phyloP scores from a whole-genome alignment of 805 yeast genomes.

The Danielia oregonensis region DNA sequence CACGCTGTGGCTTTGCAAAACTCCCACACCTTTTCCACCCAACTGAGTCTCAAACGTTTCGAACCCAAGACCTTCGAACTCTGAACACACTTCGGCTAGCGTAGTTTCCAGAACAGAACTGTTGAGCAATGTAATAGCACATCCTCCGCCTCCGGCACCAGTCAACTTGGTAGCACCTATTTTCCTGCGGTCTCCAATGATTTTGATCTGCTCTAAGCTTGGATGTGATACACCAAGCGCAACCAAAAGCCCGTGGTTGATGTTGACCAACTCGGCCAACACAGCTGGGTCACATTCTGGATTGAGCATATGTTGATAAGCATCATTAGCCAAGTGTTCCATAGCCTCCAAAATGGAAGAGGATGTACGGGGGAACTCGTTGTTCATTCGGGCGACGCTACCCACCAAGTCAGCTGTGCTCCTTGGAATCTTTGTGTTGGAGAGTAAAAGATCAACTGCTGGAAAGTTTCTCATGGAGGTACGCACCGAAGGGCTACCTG shows the following conservation, averaged over 20 bases:
- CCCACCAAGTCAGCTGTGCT: constrained; percentile 82
- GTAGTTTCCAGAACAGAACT: constrained; percentile 36
- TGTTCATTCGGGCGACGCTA: constrained; percentile 57
- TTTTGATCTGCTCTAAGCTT: constrained; percentile 70
- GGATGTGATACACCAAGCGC: constrained; percentile 93
- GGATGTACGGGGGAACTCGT: constrained; percentile 51
- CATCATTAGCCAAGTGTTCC: constrained; percentile 69
- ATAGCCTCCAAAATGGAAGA: constrained; percentile 68
- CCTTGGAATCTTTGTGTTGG: constrained; percentile 85
- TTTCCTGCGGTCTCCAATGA: constrained; percentile 55
- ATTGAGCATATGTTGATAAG: constrained; percentile 58
- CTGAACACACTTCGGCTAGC: constrained; percentile 32
- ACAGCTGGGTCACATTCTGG: constrained; percentile 45
- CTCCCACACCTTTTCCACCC: constrained; percentile 90
- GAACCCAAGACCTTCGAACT: constrained; percentile 49
- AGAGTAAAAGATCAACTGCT: constrained; percentile 64
- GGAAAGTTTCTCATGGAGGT: constrained; percentile 73
- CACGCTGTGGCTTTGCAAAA: constrained; percentile 20
- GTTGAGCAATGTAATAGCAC: constrained; percentile 82
- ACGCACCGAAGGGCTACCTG: constrained; percentile 55
- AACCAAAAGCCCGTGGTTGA: constrained; percentile 85
- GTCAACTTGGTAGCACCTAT: constrained; percentile 91
- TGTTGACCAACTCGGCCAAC: constrained; percentile 60
- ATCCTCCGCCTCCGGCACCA: constrained; percentile 99
- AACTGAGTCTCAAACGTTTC: constrained; percentile 74